Evolutionary conservation across 441 rosid genomes (phyloP), one percentile per base, ranked within the genome.

Genomic region (Aleurites moluccanus): DNA sequence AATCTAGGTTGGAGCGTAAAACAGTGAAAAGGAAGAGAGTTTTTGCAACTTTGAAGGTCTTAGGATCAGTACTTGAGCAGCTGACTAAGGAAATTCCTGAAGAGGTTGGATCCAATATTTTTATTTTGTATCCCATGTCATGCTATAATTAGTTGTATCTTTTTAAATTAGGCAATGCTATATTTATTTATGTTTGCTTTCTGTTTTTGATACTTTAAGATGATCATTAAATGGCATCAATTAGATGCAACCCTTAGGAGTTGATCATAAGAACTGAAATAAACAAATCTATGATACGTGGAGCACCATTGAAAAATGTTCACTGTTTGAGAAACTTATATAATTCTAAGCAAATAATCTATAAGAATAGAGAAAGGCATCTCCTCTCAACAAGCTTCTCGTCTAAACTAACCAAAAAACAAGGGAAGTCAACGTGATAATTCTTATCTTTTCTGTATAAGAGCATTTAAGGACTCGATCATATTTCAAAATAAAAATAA

Each of bases 31-130:
- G 97, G 85, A 93, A 92, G 80, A 85, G 87, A 80, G 94, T 93
- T 53, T 93, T 85, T 81, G 98, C 93, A 59, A 96, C 97, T 10
- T 84, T 96, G 53, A 92, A 85, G 83, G 97, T 96, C 81, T 77
- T 96, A 66, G 96, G 98, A 63, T 87, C 86, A 59, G 98, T 96
- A 71, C 87, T 96, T 84, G 88, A 80, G 87, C 90, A 96, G 86
- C 81, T 96, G 79, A 81, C 90, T 33, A 79, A 88, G 81, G 98
- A 96, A 63, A 85, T 93, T 57, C 98, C 99, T 57, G 96, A 87
- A 75, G 99, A 92, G 97, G 99, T 95, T 80, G 55, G 85, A 72
- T 77, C 74, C 47, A 35, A 73, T 79, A 65, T 69, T 27, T 52
- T 21, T 52, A 63, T 73, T 72, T 67, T 59, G 45, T 76, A 2